Percentiles rank a stretch among this genome's conserved stretches.
Evolutionary conservation across 2,329 filamentous ascomycete genomes (phyloP).

Genomic region (Didymella exigua): DNA sequence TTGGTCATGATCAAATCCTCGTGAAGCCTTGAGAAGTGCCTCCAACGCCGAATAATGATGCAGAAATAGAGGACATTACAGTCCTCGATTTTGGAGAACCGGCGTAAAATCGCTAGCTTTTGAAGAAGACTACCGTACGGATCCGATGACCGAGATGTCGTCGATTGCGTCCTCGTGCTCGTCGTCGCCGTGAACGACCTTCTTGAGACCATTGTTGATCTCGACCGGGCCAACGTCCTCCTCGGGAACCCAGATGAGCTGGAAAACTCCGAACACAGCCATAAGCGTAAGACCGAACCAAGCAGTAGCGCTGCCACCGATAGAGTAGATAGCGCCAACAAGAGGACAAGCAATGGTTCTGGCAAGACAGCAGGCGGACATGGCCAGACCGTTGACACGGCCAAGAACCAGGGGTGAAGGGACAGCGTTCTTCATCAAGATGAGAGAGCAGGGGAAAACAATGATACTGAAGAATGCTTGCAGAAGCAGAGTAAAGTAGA

Average conservation of each 20-base stretch:
- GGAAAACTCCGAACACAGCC: constrained; percentile 61
- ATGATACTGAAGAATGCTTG: constrained; percentile 73
- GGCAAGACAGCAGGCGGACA: constrained; percentile 69
- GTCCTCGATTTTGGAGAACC: background rate
- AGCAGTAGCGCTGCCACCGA: constrained; percentile 64
- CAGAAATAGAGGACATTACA: constrained; percentile 14
- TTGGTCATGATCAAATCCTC: constrained; percentile 2
- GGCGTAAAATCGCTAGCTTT: constrained; percentile 1
- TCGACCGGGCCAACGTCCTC: constrained; percentile 48
- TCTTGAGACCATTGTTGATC: constrained; percentile 43
- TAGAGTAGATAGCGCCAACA: constrained; percentile 68
- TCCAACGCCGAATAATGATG: constrained; percentile 31
- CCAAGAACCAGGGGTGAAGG: constrained; percentile 67
- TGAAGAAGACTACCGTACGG: constrained; percentile 26
- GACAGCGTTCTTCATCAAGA: constrained; percentile 75
- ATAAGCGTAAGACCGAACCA: constrained; percentile 65
- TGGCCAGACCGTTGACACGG: constrained; percentile 72
- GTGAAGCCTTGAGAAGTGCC: constrained; percentile 6
- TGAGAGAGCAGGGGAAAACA: constrained; percentile 70
- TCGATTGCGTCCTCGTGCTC: constrained; percentile 35
- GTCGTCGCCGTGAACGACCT: constrained; percentile 28
- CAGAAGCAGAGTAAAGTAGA: constrained; percentile 67
- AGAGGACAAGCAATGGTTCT: constrained; percentile 72
- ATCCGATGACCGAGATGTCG: constrained; percentile 36
- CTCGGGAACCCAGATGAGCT: constrained; percentile 61